Percentiles rank a stretch among this genome's conserved stretches.
Evolutionary conservation across 768 basidiomycete species (phyloP).

Genomic region (Naganishia antarctica): DNA sequence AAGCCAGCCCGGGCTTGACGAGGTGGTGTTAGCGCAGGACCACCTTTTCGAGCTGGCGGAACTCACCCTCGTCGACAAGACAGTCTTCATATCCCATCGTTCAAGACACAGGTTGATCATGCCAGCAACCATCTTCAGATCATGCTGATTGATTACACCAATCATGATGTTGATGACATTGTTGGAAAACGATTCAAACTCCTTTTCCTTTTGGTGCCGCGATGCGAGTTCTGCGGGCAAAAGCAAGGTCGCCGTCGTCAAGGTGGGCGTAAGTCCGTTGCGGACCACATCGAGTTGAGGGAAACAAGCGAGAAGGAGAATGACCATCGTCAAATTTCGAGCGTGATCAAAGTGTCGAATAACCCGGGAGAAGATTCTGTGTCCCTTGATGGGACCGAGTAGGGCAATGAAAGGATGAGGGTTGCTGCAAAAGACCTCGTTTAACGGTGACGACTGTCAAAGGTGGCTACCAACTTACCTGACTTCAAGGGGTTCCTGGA

Average conservation of each 20-base stretch:
- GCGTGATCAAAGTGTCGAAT: conserved; percentile 73
- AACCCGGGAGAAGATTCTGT: conserved; percentile 80
- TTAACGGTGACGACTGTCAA: background rate
- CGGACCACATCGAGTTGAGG: conserved; percentile 85
- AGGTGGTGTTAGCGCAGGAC: background rate
- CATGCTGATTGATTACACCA: conserved; percentile 71
- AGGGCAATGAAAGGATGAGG: conserved; percentile 97
- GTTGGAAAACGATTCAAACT: conserved; percentile 81
- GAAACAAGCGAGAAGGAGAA: conserved; percentile 89
- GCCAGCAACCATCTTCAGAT: conserved; percentile 76
- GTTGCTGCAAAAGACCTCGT: conserved; percentile 54
- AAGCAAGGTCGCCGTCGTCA: conserved; percentile 57
- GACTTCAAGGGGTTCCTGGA: conserved; percentile 88
- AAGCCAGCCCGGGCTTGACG: conserved; percentile 76
- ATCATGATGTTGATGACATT: conserved; percentile 82
- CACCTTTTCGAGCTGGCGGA: no score
- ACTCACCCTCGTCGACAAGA: conserved; percentile 76
- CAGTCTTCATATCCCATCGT: conserved; percentile 65
- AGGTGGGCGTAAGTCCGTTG: conserved; percentile 56
- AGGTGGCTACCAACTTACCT: conserved; percentile 56
- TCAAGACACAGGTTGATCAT: conserved; percentile 76
- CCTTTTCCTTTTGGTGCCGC: conserved; percentile 60
- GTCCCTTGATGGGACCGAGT: conserved; percentile 81
- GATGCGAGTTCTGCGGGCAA: conserved; percentile 45
- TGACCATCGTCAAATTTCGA: conserved; percentile 79